phyloP scores from a whole-genome alignment of 352 stramenopile species.

The Pythium vanterpoolii region DNA sequence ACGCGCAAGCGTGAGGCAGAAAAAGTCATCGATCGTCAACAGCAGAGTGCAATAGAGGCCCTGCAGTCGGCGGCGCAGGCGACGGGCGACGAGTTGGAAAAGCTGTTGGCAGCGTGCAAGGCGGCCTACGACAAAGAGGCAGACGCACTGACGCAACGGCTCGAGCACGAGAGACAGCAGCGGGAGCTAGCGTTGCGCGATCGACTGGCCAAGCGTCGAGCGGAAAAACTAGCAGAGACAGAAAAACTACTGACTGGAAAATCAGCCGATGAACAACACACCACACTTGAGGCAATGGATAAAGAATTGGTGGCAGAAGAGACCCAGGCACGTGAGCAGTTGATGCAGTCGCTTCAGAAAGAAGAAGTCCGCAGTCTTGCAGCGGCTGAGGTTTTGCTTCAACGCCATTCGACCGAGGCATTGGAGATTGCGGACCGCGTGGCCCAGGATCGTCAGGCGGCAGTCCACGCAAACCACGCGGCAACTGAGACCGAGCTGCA shows the following conservation, averaged over 20 bases:
- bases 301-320: slow-evolving; percentile 3
- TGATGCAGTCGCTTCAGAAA: slow-evolving; percentile 5
- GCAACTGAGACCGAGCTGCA: too few relatives aligned
- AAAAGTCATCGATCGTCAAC: background rate
- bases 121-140: slow-evolving; percentile 1
- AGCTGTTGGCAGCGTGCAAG: slow-evolving; percentile 8
- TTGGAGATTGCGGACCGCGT: too few relatives aligned
- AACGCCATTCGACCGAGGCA: slow-evolving; percentile 34
- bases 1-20: background rate
- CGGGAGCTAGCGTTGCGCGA: slow-evolving; percentile 13
- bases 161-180: slow-evolving; percentile 10
- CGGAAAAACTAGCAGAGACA: slow-evolving; percentile 6
- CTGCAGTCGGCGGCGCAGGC: background rate
- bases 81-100: slow-evolving; percentile 11
- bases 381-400: slow-evolving; percentile 22
- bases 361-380: slow-evolving; percentile 5
- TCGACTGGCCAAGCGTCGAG: slow-evolving; percentile 7
- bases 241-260: background rate
- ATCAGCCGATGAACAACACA: background rate
- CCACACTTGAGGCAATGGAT: slow-evolving; percentile 1
- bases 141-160: slow-evolving; percentile 1
- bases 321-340: background rate
- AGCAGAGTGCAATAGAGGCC: background rate
- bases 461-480: too few relatives aligned
- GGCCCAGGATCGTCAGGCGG: too few relatives aligned